Evolutionary conservation across 1,284 basidiomycete genomes (phyloP).

Genomic region (Amylostereum areolatum): DNA sequence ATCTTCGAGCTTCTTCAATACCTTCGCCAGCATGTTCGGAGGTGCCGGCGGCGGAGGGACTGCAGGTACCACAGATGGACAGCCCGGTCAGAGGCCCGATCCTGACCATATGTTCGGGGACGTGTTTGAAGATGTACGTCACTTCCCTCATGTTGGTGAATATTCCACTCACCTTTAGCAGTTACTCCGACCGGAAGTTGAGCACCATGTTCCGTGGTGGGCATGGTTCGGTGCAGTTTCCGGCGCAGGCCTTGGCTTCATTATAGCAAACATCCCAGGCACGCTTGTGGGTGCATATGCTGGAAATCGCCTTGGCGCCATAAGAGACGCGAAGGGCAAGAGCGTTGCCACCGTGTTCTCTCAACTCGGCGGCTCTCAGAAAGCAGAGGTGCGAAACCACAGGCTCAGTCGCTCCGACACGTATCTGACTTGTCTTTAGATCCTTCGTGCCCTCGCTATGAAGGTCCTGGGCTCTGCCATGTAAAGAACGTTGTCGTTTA

Average conservation of each 20-base stretch:
- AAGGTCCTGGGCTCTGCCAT: conserved; percentile 81
- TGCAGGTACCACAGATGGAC: conserved; percentile 23
- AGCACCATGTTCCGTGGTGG: conserved; percentile 68
- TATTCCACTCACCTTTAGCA: conserved; percentile 19
- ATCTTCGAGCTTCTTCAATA: conserved; percentile 71
- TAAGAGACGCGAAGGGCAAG: conserved; percentile 90
- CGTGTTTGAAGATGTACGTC: conserved; percentile 81
- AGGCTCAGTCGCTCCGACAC: background rate
- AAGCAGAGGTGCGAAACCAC: conserved; percentile 66
- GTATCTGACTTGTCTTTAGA: conserved; percentile 40
- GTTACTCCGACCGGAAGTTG: conserved; percentile 75
- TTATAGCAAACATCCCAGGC: conserved; percentile 85
- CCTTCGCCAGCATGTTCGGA: conserved; percentile 68
- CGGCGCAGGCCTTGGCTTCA: conserved; percentile 74
- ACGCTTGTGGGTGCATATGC: conserved; percentile 74
- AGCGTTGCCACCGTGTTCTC: conserved; percentile 89
- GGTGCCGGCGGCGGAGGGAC: conserved; percentile 25
- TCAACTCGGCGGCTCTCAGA: conserved; percentile 72
- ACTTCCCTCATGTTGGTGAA: background rate
- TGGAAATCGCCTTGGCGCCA: conserved; percentile 80
- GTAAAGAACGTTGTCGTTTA: conserved; percentile 11
- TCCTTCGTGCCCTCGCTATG: conserved; percentile 80
- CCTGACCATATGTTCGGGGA: conserved; percentile 81
- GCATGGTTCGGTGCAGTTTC: conserved; percentile 70
- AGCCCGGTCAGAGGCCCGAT: conserved; percentile 52